Conservation (phyloP, 192 early-diverging fungal species). For the Neocallimastix lanati region DNA sequence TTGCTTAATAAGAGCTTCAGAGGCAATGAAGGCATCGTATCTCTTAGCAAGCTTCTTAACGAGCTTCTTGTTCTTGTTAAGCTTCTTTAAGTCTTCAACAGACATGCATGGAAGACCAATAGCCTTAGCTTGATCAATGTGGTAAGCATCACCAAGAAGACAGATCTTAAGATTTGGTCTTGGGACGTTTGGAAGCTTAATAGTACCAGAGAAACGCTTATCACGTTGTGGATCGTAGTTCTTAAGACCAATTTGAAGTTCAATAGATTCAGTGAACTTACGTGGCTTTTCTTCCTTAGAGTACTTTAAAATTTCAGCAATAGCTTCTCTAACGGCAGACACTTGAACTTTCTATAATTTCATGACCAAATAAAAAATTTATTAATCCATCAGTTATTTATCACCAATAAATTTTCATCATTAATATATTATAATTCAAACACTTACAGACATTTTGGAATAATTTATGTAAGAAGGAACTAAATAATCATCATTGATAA, state of each 20-base stretch:
- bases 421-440: too few species aligned
- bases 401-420: too few species aligned
- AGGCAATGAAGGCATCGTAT: slow-evolving; percentile 94
- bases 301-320: slow-evolving; percentile 43
- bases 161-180: slow-evolving; percentile 89
- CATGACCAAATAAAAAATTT: too few species aligned
- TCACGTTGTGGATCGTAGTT: slow-evolving; percentile 99
- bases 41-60: slow-evolving; percentile 99
- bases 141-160: slow-evolving; percentile 86
- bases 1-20: slow-evolving; percentile 96
- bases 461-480: background rate
- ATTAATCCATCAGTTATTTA: too few species aligned
- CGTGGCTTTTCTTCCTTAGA: slow-evolving; percentile 72
- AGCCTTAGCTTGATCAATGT: slow-evolving; percentile 88
- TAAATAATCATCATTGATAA: background rate
- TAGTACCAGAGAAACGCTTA: slow-evolving; percentile 98
- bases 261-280: slow-evolving; percentile 92
- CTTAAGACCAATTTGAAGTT: slow-evolving; percentile 97
- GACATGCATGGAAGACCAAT: slow-evolving; percentile 75
- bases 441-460: background rate
- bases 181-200: slow-evolving; percentile 83
- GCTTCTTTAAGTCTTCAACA: slow-evolving; percentile 97
- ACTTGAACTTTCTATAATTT: slow-evolving; percentile 53
- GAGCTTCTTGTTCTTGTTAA: slow-evolving; percentile 99
- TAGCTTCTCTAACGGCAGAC: slow-evolving; percentile 68